Conservation (phyloP, 116 monocot species). For the Zostera marina region DNA sequence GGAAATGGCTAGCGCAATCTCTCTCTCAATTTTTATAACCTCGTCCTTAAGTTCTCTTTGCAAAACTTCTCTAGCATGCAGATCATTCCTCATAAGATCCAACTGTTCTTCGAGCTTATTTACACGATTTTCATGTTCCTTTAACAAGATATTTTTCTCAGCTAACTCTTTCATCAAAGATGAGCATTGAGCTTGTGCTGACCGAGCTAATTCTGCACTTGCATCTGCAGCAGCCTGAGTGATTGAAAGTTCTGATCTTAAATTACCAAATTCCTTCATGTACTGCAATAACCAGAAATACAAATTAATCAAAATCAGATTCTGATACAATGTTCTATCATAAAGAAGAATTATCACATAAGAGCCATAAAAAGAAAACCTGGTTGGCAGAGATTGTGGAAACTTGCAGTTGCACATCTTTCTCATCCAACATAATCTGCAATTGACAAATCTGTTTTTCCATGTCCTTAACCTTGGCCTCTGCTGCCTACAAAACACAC, state of each 20-base stretch:
- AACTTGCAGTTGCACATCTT: constrained; percentile 21
- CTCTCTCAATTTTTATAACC: constrained; percentile 52
- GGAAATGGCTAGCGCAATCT: constrained; percentile 44
- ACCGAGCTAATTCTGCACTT: constrained; percentile 67
- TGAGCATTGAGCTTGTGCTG: constrained; percentile 51
- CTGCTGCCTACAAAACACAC: constrained; percentile 22
- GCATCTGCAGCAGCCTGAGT: constrained; percentile 66
- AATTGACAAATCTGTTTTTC: constrained; percentile 36
- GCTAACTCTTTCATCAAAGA: constrained; percentile 53
- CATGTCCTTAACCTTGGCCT: constrained; percentile 39
- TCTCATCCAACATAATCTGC: constrained; percentile 28
- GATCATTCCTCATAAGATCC: constrained; percentile 56
- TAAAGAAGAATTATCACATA: too few relatives aligned
- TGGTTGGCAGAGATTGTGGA: constrained; percentile 22
- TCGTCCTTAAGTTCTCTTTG: constrained; percentile 69
- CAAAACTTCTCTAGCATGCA: constrained; percentile 53
- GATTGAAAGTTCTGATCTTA: constrained; percentile 47
- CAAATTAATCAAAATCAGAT: neutral
- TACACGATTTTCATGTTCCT: constrained; percentile 52
- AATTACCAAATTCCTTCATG: constrained; percentile 44
- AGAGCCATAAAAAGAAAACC: too few relatives aligned
- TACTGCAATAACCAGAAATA: constrained; percentile 22
- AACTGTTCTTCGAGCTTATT: constrained; percentile 53
- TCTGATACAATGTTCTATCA: too few relatives aligned
- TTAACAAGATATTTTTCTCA: constrained; percentile 54